Conservation (phyloP, 2,329 filamentous ascomycete species). For the Verticillium klebahnii region DNA sequence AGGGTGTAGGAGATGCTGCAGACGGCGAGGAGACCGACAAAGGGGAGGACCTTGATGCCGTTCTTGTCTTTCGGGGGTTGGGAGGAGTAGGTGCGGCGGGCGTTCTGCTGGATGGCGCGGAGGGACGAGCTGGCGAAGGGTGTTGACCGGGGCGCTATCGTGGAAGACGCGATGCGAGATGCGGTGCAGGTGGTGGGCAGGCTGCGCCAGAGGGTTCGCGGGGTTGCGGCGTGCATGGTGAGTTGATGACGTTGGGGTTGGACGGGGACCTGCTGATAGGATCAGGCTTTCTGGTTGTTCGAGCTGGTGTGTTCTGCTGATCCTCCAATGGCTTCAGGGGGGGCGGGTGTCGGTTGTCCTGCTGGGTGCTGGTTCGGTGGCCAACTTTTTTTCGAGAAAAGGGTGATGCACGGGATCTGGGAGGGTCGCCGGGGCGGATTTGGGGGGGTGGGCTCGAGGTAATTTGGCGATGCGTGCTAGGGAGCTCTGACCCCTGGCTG, state of each 20-base stretch:
- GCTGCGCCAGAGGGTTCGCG: background rate
- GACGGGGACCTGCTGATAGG: background rate
- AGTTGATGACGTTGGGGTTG: background rate
- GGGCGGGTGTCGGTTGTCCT: background rate
- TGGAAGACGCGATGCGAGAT: background rate
- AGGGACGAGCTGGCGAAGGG: constrained; percentile 6
- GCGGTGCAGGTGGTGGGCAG: background rate
- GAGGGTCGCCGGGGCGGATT: background rate
- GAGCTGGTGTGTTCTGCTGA: background rate
- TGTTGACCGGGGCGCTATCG: background rate
- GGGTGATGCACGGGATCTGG: background rate
- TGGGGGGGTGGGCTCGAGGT: background rate
- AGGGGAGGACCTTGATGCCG: constrained; percentile 54
- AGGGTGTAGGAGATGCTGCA: constrained; percentile 45
- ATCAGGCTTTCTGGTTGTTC: background rate
- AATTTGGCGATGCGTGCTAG: background rate
- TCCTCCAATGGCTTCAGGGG: background rate
- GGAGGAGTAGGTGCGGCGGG: constrained; percentile 36
- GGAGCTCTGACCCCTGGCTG: background rate
- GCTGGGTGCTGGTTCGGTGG: background rate
- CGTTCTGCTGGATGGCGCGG: constrained; percentile 10
- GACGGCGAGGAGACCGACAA: constrained; percentile 43
- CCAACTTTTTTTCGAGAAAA: background rate
- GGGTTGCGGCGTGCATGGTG: background rate
- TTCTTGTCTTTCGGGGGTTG: constrained; percentile 30